A percentile compares a stretch with the other conserved stretches of the same genome.
These are phyloP conservation scores for Pelagomonas calceolata DNA, from an alignment of 108 stramenopile species.

Conservation along the genomic window DNA sequence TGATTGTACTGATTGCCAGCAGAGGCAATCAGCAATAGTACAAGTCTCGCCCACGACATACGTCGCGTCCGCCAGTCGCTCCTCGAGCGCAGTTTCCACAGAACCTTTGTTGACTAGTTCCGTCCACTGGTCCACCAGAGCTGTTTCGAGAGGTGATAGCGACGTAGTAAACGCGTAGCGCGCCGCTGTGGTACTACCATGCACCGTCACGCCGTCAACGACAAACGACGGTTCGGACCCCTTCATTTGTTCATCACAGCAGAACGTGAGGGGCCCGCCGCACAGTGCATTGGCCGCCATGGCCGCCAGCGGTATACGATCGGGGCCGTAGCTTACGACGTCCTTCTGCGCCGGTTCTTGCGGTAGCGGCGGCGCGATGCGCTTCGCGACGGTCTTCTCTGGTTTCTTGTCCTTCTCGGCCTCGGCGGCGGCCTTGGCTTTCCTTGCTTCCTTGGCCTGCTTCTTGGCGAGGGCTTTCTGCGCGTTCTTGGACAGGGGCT, in stretches of 20 bases:
- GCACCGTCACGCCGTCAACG: not conserved
- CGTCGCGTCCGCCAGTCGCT: slow-evolving; percentile 42
- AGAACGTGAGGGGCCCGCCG: slow-evolving; percentile 23
- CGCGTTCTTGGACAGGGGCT: slow-evolving; percentile 54
- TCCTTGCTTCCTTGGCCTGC: slow-evolving; percentile 51
- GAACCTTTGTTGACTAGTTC: slow-evolving; percentile 54
- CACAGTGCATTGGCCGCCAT: slow-evolving; percentile 49
- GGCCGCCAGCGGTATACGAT: slow-evolving; percentile 11
- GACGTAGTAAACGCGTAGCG: too few relatives aligned
- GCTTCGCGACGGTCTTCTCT: not conserved
- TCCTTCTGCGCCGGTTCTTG: not conserved
- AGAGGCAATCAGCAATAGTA: slow-evolving; percentile 65
- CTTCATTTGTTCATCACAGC: slow-evolving; percentile 10
- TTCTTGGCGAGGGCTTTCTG: slow-evolving; percentile 72
- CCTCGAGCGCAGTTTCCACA: slow-evolving; percentile 54
- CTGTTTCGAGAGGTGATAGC: not conserved
- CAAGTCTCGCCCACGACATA: slow-evolving; percentile 59
- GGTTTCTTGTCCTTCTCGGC: not conserved
- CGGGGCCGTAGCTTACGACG: not conserved
- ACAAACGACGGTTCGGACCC: slow-evolving; percentile 2
- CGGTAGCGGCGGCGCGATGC: slow-evolving; percentile 2
- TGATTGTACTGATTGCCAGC: not conserved
- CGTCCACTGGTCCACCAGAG: slow-evolving; percentile 74
- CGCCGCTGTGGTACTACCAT: not conserved
- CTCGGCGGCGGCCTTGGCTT: not conserved